Percentiles rank a stretch among this genome's conserved stretches.
Conservation (phyloP, 495 filamentous ascomycete species). For the Penicillium subrubescens region DNA sequence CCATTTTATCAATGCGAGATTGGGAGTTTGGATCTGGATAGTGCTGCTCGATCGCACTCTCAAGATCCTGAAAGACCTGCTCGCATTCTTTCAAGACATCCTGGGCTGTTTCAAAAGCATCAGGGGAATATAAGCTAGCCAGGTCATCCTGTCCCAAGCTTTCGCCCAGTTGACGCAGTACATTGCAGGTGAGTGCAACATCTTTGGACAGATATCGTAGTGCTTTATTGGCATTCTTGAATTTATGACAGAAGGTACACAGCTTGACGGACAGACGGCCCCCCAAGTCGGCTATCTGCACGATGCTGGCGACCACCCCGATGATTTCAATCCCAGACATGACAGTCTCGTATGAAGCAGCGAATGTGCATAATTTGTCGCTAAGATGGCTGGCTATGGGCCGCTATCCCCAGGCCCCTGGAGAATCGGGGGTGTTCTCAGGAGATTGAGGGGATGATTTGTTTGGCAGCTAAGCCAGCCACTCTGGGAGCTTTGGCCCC, state of each 20-base stretch:
- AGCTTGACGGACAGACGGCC: slow-evolving; percentile 33
- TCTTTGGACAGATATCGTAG: slow-evolving; percentile 34
- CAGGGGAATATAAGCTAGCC: not conserved
- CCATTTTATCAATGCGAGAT: not conserved
- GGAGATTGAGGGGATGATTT: not conserved
- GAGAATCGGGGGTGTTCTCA: not conserved
- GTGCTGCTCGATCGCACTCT: not conserved
- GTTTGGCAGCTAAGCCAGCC: not conserved
- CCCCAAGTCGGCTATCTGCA: slow-evolving; percentile 37
- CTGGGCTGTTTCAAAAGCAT: not conserved
- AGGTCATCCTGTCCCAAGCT: not conserved
- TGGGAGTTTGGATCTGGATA: not conserved
- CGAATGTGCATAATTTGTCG: not conserved
- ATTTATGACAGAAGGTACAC: slow-evolving; percentile 34
- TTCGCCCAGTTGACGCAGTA: not conserved
- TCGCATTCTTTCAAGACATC: not conserved
- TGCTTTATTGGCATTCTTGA: slow-evolving; percentile 28
- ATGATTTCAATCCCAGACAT: slow-evolving; percentile 10
- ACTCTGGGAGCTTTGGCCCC: not conserved
- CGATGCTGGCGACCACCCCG: slow-evolving; percentile 30
- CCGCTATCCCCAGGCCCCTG: not conserved
- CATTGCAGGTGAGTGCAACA: slow-evolving; percentile 32
- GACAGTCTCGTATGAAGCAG: not conserved
- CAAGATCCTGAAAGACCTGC: not conserved
- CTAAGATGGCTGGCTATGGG: not conserved